Base-by-base conservation (phyloP, 2,329 filamentous ascomycete species). In the Cladosporium phlei region DNA sequence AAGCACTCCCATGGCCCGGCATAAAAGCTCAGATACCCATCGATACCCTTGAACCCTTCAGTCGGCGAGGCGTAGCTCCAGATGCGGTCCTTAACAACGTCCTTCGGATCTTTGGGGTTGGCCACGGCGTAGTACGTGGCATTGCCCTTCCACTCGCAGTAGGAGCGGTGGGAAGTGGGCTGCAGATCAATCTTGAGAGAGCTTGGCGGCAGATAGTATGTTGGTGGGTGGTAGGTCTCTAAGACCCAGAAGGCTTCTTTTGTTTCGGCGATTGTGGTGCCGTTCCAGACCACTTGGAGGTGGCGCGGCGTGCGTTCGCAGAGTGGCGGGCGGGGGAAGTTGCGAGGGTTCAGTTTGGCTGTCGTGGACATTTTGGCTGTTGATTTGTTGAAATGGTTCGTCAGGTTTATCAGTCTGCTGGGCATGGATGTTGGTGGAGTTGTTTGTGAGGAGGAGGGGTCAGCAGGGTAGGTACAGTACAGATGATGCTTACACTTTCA, bases 151-250 rank as follows among this genome's bases (percentile, higher is more conserved):
- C 77, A 82, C 61, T 82, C 79, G 63, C 77, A 82, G 52, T 71
- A 76, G 4, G 74, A 69, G 48, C 62, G 65, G 47, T 70, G 69
- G 2, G 66, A 60, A 3, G 75, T 77, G 33, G 66, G 69, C 21
- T 60, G 67, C 32, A 81, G 61, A 3, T 71, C 66, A 10, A 77
- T 55, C 16, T 69, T 69, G 47, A 82, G 56, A 10, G 72, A 68
- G 2, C 69, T 68, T 1, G 69, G 72, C 1, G 80, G 78, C 4
- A 83, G 66, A 16, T 38, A 38, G 35, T 38, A 38, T n/a, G 79
- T 81, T 4, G 79, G 80, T 25, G 79, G 77, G 55, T 82, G 79
- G 53, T 78, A 76, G 14, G 78, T 81, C 60, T 83, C 78, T 25
- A 83, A 66, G 3, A 79, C 78, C 79, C 79, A 82, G 59, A 74